phyloP scores from a whole-genome alignment of 176 grass and related monocot species.

The Eleusine indica region DNA sequence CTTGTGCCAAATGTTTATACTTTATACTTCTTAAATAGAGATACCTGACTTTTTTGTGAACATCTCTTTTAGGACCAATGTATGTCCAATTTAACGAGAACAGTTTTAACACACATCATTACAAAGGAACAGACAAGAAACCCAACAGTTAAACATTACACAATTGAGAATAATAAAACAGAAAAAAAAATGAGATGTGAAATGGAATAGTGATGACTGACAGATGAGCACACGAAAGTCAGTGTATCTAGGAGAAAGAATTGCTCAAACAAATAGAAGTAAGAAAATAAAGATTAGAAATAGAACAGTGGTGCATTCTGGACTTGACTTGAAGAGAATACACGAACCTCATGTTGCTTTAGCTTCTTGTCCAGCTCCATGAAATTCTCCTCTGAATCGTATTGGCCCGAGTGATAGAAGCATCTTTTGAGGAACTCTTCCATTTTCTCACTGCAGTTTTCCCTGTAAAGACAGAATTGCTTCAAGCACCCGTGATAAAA shows the following conservation, averaged over 20 bases:
- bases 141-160: background rate
- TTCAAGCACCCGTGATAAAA: conserved; percentile 19
- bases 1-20: background rate
- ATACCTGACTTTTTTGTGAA: background rate
- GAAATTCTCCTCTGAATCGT: conserved; percentile 84
- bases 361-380: conserved; percentile 81
- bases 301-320: background rate
- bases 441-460: conserved; percentile 97
- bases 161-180: conserved; percentile 1
- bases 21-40: background rate
- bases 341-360: conserved; percentile 80
- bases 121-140: background rate
- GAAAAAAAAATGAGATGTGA: conserved; percentile 13
- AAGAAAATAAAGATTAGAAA: background rate
- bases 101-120: background rate
- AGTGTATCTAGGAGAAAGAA: background rate
- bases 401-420: conserved; percentile 99
- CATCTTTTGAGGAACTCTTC: conserved; percentile 91
- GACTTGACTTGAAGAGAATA: conserved; percentile 27
- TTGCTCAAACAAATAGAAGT: background rate
- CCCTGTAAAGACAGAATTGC: conserved; percentile 54
- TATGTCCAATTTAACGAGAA: background rate
- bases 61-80: background rate
- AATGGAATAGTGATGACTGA: background rate
- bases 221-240: conserved; percentile 7